A percentile compares a stretch with the other conserved stretches of the same genome.
phyloP scores from a whole-genome alignment of 805 yeast genomes.

The Wickerhamiella qilinensis region DNA sequence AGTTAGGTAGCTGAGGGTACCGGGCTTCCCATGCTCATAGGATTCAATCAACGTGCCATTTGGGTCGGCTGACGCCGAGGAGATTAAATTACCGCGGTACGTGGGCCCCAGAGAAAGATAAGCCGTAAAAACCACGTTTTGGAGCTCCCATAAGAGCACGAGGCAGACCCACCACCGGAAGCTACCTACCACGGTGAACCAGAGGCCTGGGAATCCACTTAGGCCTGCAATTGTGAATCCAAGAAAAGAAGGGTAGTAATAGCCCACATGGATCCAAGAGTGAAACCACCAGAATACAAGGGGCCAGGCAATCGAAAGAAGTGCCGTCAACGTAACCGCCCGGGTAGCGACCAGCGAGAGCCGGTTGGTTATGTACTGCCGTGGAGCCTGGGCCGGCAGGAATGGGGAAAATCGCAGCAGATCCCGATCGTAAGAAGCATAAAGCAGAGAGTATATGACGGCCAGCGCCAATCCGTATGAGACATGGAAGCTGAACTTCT shows the following conservation, averaged over 20 bases:
- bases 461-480: constrained; percentile 1
- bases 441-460: not conserved
- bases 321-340: not conserved
- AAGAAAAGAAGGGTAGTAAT: not conserved
- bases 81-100: constrained; percentile 17
- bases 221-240: constrained; percentile 3
- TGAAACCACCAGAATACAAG: constrained; percentile 3
- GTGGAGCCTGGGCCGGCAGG: constrained; percentile 9
- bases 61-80: constrained; percentile 18
- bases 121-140: constrained; percentile 17
- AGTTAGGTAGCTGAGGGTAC: constrained; percentile 17
- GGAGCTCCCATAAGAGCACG: constrained; percentile 15
- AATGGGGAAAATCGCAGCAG: not conserved
- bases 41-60: constrained; percentile 26
- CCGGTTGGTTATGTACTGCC: constrained; percentile 6
- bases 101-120: constrained; percentile 25
- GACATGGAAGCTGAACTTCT: constrained; percentile 2
- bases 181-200: not conserved
- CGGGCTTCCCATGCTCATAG: constrained; percentile 8
- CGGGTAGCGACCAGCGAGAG: not conserved
- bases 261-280: not conserved
- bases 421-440: not conserved
- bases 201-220: constrained; percentile 1
- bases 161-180: constrained; percentile 9
- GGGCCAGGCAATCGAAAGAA: constrained; percentile 2